phyloP scores from a whole-genome alignment of 2,329 filamentous ascomycete species.

The Zymoseptoria pseudotritici region DNA sequence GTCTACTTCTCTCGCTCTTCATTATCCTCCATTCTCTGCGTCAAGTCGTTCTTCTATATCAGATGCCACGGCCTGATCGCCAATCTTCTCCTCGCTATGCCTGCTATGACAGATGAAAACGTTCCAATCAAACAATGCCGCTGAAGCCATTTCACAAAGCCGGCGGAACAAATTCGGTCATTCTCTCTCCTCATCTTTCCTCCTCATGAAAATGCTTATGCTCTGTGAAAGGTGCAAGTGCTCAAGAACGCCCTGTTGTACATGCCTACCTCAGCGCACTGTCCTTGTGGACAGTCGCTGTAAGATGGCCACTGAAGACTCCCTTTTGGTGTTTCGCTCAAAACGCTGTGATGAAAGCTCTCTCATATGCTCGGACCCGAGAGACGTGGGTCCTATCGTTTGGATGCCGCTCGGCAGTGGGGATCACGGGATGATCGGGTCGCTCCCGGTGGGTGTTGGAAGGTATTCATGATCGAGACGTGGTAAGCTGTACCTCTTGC shows the following conservation, averaged over 20 bases:
- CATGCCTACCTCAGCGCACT: constrained; percentile 5
- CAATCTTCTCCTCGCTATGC: constrained; percentile 7
- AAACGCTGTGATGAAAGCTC: constrained; percentile 11
- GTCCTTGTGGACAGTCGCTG: constrained; percentile 8
- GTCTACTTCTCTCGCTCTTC: neutral
- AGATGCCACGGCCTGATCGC: neutral
- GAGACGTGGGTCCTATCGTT: neutral
- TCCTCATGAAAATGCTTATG: constrained; percentile 2
- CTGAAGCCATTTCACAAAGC: neutral
- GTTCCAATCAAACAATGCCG: neutral
- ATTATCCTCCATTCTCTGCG: neutral
- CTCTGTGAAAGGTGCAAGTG: neutral
- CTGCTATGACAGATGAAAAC: neutral
- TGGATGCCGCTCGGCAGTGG: neutral
- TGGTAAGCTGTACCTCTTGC: constrained; percentile 14
- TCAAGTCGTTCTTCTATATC: neutral
- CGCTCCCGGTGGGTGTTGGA: neutral
- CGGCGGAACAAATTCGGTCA: neutral
- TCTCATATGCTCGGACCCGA: constrained; percentile 9
- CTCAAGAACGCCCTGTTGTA: constrained; percentile 13
- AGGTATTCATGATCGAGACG: constrained; percentile 1
- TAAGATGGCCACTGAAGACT: constrained; percentile 7
- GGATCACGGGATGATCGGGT: neutral
- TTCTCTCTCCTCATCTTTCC: neutral
- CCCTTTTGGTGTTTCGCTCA: constrained; percentile 7